Evolutionary conservation across 2,329 filamentous ascomycete species (phyloP).

Genomic region (Aspergillus carbonarius): DNA sequence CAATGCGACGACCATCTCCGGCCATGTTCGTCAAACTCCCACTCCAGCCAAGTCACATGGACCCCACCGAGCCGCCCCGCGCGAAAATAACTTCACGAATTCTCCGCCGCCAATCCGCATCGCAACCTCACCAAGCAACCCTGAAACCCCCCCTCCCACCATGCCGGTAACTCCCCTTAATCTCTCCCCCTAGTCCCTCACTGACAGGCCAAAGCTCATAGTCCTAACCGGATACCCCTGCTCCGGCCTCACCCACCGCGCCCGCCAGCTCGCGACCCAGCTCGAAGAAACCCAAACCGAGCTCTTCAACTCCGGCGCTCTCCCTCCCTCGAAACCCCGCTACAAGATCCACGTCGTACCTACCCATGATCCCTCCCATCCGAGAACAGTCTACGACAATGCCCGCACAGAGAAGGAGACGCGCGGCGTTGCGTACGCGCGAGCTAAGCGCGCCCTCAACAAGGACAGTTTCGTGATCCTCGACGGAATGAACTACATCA

Average conservation of each 20-base stretch:
- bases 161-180: conserved; percentile 27
- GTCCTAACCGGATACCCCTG: conserved; percentile 63
- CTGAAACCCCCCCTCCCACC: conserved; percentile 14
- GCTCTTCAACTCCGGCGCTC: conserved; percentile 34
- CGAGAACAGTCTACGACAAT: conserved; percentile 56
- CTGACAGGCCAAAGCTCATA: conserved; percentile 50
- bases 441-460: conserved; percentile 59
- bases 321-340: conserved; percentile 45
- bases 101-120: not conserved
- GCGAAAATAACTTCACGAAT: conserved; percentile 9
- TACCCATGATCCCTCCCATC: conserved; percentile 42
- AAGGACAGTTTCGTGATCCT: conserved; percentile 62
- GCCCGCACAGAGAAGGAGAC: conserved; percentile 63
- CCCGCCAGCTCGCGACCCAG: conserved; percentile 55
- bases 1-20: not conserved
- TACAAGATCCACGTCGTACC: conserved; percentile 43
- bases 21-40: not conserved
- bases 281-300: conserved; percentile 52
- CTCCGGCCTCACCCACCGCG: conserved; percentile 62
- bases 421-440: conserved; percentile 60
- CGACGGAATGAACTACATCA: conserved; percentile 68
- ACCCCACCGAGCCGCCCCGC: conserved; percentile 9
- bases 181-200: not conserved
- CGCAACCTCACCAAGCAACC: conserved; percentile 20
- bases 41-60: not conserved